Conservation (phyloP, 2,329 filamentous ascomycete species). For the Magnaporthales sp. region DNA sequence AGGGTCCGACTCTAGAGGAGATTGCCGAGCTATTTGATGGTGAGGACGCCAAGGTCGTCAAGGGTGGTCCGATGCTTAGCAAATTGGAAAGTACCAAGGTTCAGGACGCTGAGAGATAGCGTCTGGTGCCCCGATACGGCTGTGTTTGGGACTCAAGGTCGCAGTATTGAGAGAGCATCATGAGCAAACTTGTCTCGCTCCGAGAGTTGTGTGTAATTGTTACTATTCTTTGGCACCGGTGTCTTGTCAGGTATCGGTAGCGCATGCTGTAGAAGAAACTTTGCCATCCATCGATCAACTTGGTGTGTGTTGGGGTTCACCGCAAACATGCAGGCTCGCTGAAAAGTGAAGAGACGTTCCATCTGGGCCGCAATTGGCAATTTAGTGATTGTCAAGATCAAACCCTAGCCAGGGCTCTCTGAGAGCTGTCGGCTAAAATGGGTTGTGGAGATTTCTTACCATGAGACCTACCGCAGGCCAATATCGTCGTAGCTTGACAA, state of each 20-base stretch:
- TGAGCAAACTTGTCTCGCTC: neutral
- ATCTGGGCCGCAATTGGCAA: no score
- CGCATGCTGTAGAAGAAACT: constrained; percentile 11
- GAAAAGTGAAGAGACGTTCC: constrained; percentile 9
- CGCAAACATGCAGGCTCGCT: constrained; percentile 8
- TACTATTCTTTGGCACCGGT: no score
- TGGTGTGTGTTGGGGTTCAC: constrained; percentile 7
- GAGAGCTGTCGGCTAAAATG: no score
- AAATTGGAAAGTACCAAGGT: neutral
- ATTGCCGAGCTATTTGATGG: constrained; percentile 10
- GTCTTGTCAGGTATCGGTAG: constrained; percentile 9
- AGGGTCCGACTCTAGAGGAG: constrained; percentile 11
- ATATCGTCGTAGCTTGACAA: constrained; percentile 10
- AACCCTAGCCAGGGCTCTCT: no score
- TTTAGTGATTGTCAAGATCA: no score
- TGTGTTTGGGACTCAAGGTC: neutral
- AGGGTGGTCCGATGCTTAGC: neutral
- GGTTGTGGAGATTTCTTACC: neutral
- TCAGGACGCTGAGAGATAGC: neutral
- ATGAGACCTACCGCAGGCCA: constrained; percentile 9
- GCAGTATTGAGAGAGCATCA: neutral
- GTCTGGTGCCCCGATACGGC: no score
- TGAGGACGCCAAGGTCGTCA: constrained; percentile 19
- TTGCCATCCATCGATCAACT: constrained; percentile 10
- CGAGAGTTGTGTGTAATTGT: neutral